Percentiles rank a stretch among this genome's conserved stretches.
phyloP scores from a whole-genome alignment of 345 rosid species.

The Linum lewisii region DNA sequence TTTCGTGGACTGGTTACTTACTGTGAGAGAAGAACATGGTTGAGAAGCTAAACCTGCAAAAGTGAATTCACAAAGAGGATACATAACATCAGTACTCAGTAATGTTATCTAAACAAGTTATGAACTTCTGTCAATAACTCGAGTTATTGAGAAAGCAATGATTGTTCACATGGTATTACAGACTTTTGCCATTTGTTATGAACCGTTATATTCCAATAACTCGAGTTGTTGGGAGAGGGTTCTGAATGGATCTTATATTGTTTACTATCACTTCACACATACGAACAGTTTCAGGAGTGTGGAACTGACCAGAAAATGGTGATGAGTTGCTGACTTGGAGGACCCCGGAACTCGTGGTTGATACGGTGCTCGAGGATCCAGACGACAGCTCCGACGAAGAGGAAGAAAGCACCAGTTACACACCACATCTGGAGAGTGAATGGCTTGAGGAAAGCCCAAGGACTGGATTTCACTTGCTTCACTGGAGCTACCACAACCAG shows the following conservation, averaged over 20 bases:
- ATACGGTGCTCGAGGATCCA: conserved; percentile 96
- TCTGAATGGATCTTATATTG: too few species aligned
- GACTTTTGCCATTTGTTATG: too few species aligned
- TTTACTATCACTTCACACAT: too few species aligned
- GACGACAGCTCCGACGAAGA: conserved; percentile 76
- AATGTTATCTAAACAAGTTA: too few species aligned
- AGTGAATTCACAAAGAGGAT: conserved; percentile 10
- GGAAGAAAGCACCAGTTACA: conserved; percentile 72
- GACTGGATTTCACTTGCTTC: conserved; percentile 54
- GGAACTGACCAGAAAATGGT: conserved; percentile 71
- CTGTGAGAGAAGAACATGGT: conserved; percentile 97
- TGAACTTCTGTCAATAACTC: too few species aligned
- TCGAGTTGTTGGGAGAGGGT: too few species aligned
- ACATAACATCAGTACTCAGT: background rate
- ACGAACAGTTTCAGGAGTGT: background rate
- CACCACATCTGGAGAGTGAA: conserved; percentile 79
- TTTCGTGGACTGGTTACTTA: conserved; percentile 26
- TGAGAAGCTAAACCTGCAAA: conserved; percentile 97
- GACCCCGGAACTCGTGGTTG: conserved; percentile 78
- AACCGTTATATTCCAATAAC: too few species aligned
- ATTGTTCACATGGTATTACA: too few species aligned
- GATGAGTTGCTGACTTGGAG: conserved; percentile 73
- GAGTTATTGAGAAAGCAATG: too few species aligned
- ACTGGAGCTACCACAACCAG: conserved; percentile 79
- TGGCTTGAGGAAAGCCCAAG: conserved; percentile 96